phyloP scores from a whole-genome alignment of 108 stramenopile species.

The Cyclotella atomus region DNA sequence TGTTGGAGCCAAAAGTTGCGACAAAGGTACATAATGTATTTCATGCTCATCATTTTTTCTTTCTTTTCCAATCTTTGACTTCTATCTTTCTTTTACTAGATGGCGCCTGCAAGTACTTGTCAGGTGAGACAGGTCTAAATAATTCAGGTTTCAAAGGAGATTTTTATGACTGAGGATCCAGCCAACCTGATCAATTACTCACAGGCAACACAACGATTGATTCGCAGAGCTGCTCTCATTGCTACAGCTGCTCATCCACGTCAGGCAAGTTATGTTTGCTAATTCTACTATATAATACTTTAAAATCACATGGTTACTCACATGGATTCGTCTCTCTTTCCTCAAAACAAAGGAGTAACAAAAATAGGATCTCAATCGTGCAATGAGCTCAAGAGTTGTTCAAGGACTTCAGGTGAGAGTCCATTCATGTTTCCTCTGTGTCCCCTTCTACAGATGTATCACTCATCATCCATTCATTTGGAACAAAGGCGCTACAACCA shows the following conservation, averaged over 20 bases:
- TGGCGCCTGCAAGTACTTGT: neutral
- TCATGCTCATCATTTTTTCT: no score
- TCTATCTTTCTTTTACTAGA: neutral
- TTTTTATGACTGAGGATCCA: no score
- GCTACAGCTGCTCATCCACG: neutral
- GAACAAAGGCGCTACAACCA: neutral
- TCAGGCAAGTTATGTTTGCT: neutral
- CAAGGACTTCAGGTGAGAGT: neutral
- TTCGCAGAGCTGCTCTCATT: neutral
- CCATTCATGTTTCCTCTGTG: no score
- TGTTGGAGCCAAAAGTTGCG: neutral
- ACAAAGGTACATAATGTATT: no score
- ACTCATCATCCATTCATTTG: neutral
- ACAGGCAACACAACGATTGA: neutral
- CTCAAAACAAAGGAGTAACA: neutral
- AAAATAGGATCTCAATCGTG: neutral
- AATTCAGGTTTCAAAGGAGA: no score
- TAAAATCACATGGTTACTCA: no score
- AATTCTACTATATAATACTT: no score
- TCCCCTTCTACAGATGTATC: no score
- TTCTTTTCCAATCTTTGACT: neutral
- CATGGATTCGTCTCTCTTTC: no score
- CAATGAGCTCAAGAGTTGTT: neutral
- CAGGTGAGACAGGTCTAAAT: neutral
- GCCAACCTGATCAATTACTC: no score